Evolutionary conservation across 805 yeast genomes (phyloP).

Genomic region (Saccharomycopsis microspora): DNA sequence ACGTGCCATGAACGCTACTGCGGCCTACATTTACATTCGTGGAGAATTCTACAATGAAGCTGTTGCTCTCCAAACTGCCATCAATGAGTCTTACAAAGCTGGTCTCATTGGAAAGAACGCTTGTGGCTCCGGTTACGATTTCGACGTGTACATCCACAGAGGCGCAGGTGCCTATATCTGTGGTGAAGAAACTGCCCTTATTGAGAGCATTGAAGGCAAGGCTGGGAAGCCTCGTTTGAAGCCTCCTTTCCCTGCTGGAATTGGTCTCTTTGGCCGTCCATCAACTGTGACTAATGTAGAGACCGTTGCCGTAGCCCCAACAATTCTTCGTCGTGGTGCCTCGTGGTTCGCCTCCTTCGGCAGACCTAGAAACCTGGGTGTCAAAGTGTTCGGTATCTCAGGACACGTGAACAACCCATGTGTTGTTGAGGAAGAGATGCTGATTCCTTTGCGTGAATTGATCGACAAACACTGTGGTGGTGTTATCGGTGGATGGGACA

Average conservation of each 20-base stretch:
- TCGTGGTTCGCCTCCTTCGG: slow-evolving; percentile 81
- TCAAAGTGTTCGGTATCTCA: slow-evolving; percentile 75
- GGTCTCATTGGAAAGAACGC: slow-evolving; percentile 78
- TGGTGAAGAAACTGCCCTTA: slow-evolving; percentile 86
- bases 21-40: slow-evolving; percentile 79
- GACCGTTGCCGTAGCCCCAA: slow-evolving; percentile 84
- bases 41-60: slow-evolving; percentile 87
- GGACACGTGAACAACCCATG: slow-evolving; percentile 91
- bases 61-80: slow-evolving; percentile 61
- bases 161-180: slow-evolving; percentile 93
- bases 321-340: slow-evolving; percentile 81
- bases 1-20: slow-evolving; percentile 86
- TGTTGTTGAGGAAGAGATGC: slow-evolving; percentile 91
- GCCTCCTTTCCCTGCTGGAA: slow-evolving; percentile 95
- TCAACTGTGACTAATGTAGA: slow-evolving; percentile 87
- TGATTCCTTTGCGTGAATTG: slow-evolving; percentile 72
- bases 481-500: slow-evolving; percentile 88
- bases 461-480: slow-evolving; percentile 89
- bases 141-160: slow-evolving; percentile 77
- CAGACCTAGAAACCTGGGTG: slow-evolving; percentile 75
- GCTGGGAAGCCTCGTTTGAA: slow-evolving; percentile 90
- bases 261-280: slow-evolving; percentile 85
- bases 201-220: slow-evolving; percentile 84
- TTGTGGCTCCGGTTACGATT: slow-evolving; percentile 78
- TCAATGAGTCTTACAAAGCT: slow-evolving; percentile 76